These are phyloP conservation scores for Lagerstroemia speciosa DNA, from an alignment of 345 rosid species.

Conservation along the genomic window DNA sequence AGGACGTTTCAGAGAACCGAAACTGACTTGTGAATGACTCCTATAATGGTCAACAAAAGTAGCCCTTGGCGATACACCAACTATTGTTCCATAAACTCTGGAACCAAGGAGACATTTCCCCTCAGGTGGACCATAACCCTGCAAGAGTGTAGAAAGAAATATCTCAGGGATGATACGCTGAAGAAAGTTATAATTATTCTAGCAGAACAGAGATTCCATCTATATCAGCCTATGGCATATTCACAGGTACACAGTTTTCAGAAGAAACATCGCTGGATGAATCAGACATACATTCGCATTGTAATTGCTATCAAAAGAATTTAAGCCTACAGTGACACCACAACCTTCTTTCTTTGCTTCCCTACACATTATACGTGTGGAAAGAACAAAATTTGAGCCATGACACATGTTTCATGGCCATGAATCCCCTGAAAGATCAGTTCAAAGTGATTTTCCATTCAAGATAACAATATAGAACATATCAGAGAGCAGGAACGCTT, in stretches of 20 bases:
- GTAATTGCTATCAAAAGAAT: no score
- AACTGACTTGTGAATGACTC: conserved; percentile 24
- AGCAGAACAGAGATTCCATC: neutral
- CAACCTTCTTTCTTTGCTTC: no score
- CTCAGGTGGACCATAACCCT: conserved; percentile 56
- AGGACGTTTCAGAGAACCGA: conserved; percentile 27
- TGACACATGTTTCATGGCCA: no score
- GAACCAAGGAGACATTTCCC: conserved; percentile 34
- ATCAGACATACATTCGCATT: neutral
- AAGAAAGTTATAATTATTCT: neutral
- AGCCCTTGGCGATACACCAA: conserved; percentile 23
- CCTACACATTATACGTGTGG: no score
- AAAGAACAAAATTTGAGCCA: no score
- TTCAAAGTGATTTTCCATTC: no score
- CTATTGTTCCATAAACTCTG: conserved; percentile 38
- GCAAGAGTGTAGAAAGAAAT: conserved; percentile 6
- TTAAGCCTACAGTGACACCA: no score
- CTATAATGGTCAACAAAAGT: conserved; percentile 22
- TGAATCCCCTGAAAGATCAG: no score
- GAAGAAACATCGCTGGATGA: neutral
- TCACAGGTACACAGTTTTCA: neutral
- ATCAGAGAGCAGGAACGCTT: no score
- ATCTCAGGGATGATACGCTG: neutral
- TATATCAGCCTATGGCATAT: neutral
- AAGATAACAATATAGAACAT: no score